phyloP scores from a whole-genome alignment of 306 rosid genomes.

The Citrullus mucosospermus region DNA sequence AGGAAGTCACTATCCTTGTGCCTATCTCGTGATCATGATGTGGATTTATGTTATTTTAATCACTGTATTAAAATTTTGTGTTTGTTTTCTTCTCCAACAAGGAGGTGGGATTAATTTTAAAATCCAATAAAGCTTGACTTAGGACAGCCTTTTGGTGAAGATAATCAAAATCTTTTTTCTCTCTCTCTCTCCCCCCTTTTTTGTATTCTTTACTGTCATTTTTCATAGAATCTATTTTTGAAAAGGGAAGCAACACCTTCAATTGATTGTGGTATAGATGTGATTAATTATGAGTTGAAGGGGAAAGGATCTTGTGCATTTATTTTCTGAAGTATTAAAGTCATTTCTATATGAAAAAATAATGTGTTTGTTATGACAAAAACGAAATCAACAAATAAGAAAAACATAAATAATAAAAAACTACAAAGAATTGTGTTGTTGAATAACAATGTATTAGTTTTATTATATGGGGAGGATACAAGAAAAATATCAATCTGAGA shows the following conservation, averaged over 20 bases:
- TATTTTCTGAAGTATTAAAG: neutral
- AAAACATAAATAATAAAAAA: too few relatives aligned
- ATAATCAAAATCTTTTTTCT: neutral
- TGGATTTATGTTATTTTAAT: constrained; percentile 1
- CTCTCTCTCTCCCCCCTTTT: neutral
- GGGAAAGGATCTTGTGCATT: neutral
- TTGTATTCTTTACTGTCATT: neutral
- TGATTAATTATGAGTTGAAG: neutral
- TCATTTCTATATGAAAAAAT: neutral
- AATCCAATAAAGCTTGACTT: constrained; percentile 17
- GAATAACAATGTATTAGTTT: too few relatives aligned
- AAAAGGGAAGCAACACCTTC: neutral
- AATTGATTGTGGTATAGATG: neutral
- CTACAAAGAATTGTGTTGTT: too few relatives aligned
- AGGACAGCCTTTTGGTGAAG: constrained; percentile 34
- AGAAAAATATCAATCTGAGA: too few relatives aligned
- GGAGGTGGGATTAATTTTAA: constrained; percentile 8
- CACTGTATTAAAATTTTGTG: neutral
- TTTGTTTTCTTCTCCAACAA: neutral
- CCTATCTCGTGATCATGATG: constrained; percentile 2
- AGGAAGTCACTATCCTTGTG: neutral
- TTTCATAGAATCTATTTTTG: neutral
- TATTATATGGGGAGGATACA: too few relatives aligned
- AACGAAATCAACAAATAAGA: too few relatives aligned
- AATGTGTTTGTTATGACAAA: neutral